Evolutionary conservation across 345 rosid species (phyloP), one percentile per base, ranked within the genome.

Genomic region (Eucalyptus shirleyi): DNA sequence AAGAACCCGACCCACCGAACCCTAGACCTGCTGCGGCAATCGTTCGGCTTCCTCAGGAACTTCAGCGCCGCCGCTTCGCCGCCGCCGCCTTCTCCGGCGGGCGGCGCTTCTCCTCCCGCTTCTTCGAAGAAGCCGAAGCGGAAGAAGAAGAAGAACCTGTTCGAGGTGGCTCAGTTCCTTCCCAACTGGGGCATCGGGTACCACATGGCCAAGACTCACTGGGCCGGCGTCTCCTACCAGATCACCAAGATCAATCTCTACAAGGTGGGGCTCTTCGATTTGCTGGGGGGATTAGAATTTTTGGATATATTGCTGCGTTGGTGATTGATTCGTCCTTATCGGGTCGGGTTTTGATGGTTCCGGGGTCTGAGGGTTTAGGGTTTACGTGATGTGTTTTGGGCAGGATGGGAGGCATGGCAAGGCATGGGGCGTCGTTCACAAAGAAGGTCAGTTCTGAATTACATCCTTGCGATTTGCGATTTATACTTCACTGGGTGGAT

Each of bases 351-450:
- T 50, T 77, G 7, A 53, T 34, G 85, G 59, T 77, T 45, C 51
- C 32, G 17, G 60, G 44, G 21, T 77, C 85, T 40, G 47, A 77
- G 47, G 85, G 47, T 77, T 49, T 34, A 86, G 86, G 88, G 89
- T 87, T 81, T 82, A 26, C 45, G 91, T 91, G 77, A 83, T 91
- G 89, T 90, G 90, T 90, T 87, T 88, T 90, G 94, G 93, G 91
- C 96, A 98, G 99, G 98, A 96, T 89, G 99, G 99, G 60, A 93
- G 91, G 62, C 98, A 97, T 92, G 99, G 99, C 49, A 98, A 97
- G 91, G 99, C 99, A 6, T 98, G 99, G 99, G 99, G 99, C 7
- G 51, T 96, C 88, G 98, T 94, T 93, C 95, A 95, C 92, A 98
- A 94, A 92, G 95, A 96, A 47, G 99, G 99, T 98, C 47, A 93